Evolutionary conservation across 2,329 filamentous ascomycete genomes (phyloP), one percentile per base, ranked within the genome.

Genomic region (Aspergillus neotritici): DNA sequence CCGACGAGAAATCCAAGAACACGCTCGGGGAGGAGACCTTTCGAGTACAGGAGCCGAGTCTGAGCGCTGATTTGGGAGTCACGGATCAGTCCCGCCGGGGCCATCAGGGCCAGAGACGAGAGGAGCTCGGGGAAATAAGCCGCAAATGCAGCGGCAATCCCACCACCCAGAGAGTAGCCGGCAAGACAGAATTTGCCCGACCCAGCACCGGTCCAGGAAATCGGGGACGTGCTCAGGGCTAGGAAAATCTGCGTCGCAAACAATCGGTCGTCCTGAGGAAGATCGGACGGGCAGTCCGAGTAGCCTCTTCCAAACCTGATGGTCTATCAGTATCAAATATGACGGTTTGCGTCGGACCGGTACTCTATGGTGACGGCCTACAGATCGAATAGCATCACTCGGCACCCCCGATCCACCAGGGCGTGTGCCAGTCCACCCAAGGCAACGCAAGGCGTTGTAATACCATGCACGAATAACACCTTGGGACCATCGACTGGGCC

Each of bases 91-190:
- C 90, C 90, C 0, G 83, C 76, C 0, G 90, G 88, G 0, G 88
- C 87, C 33, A 96, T 76, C 5, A 95, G 76, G 9, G 93, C 73
- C 15, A 96, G 72, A 8, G 76, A 79, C 10, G 76, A 74, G 11
- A 95, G 74, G 43, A 91, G 70, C 37, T 78, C 65, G 0, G 85
- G 79, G 56, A 87, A 86, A 58, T 80, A 80, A 1, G 77, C 75
- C 1, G 85, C 77, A 58, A 93, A 91, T 14, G 80, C 74, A 8
- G 80, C 81, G 1, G 78, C 76, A 32, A 94, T 77, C 11, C 83
- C 85, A 30, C 87, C 88, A 35, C 88, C 87, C 0, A 94, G 73
- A 0, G 84, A 89, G 63, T 93, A 94, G 2, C 87, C 88, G 3
- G 89, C 67, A 5, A 94, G 68, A 47, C 81, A 79, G 63, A 93